Evolutionary conservation across 1,284 basidiomycete genomes (phyloP).

Genomic region (Cryptococcus amylolentus): DNA sequence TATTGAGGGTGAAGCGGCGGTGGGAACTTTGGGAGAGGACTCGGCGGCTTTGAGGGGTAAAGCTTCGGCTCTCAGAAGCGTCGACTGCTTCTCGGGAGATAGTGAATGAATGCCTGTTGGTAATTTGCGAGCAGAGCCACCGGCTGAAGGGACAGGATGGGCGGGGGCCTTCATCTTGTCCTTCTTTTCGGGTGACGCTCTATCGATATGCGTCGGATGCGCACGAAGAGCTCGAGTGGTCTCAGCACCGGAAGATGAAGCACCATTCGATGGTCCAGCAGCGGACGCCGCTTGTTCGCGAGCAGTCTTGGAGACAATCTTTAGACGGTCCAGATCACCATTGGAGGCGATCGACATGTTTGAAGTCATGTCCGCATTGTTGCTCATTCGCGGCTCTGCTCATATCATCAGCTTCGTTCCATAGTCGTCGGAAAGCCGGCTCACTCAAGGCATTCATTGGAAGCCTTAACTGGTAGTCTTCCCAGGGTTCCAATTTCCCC

Average conservation of each 20-base stretch:
- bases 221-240: neutral
- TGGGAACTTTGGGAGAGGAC: neutral
- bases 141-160: neutral
- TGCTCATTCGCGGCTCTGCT: neutral
- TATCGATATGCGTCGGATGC: neutral
- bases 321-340: no score
- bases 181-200: neutral
- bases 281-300: no score
- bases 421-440: neutral
- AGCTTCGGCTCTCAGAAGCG: neutral
- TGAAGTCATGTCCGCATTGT: neutral
- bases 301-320: no score
- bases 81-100: neutral
- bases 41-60: neutral
- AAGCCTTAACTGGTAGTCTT: conserved; percentile 13
- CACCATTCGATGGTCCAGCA: no score
- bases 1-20: neutral
- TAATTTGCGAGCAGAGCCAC: neutral
- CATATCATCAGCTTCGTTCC: neutral
- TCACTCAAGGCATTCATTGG: neutral
- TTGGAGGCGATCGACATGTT: neutral
- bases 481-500: conserved; percentile 25
- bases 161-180: neutral
- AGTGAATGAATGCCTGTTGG: neutral
- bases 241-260: neutral